These are phyloP conservation scores for Scopulariopsis brevicaulis DNA, from an alignment of 2,329 filamentous ascomycete genomes.

Conservation along the genomic window DNA sequence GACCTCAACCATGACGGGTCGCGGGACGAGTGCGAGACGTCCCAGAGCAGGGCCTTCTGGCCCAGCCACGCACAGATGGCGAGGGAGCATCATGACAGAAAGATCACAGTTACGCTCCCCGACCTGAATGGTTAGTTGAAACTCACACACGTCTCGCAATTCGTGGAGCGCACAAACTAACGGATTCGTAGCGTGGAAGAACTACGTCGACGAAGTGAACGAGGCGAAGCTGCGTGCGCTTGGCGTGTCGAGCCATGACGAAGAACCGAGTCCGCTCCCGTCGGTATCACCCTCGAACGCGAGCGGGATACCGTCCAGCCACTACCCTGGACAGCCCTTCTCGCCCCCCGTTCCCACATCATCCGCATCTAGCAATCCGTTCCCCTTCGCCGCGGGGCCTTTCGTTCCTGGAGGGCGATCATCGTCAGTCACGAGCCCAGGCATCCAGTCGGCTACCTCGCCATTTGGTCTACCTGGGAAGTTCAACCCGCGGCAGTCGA, in stretches of 20 bases:
- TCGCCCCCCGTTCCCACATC: slow-evolving; percentile 74
- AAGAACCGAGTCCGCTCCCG: slow-evolving; percentile 50
- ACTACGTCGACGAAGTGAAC: slow-evolving; percentile 70
- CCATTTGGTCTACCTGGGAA: slow-evolving; percentile 54
- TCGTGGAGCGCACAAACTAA: background rate
- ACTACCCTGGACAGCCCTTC: slow-evolving; percentile 66
- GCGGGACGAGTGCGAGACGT: slow-evolving; percentile 26
- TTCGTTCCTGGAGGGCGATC: slow-evolving; percentile 39
- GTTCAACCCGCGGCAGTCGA: slow-evolving; percentile 61
- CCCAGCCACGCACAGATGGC: slow-evolving; percentile 49
- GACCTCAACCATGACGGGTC: slow-evolving; percentile 43
- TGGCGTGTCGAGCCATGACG: slow-evolving; percentile 70
- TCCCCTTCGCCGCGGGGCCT: slow-evolving; percentile 41
- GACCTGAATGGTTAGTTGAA: slow-evolving; percentile 46
- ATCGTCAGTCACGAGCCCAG: slow-evolving; percentile 51
- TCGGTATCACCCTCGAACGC: slow-evolving; percentile 56
- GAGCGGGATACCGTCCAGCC: slow-evolving; percentile 59
- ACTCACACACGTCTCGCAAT: background rate
- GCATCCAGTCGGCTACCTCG: slow-evolving; percentile 54
- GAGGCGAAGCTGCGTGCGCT: slow-evolving; percentile 89
- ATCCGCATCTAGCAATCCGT: slow-evolving; percentile 64
- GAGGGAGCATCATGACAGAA: slow-evolving; percentile 38
- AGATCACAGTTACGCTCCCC: slow-evolving; percentile 56
- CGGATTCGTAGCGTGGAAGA: slow-evolving; percentile 43
- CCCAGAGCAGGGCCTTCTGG: slow-evolving; percentile 59